Base-by-base conservation (phyloP, 495 filamentous ascomycete genomes). In the Penicillium mononematosum region DNA sequence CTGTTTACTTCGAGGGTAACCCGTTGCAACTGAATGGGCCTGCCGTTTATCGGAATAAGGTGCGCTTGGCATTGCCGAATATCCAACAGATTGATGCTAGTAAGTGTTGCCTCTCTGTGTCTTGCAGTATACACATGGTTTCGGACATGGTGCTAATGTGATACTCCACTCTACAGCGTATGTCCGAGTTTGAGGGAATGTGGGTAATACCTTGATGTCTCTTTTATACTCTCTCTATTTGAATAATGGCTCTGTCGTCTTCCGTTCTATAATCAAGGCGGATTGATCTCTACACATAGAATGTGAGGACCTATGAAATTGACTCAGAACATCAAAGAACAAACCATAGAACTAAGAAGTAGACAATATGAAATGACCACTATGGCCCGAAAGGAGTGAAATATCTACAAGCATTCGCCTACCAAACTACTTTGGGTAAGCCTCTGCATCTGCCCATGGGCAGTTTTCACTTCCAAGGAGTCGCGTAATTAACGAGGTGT, bases 1-100 rank as follows among this genome's bases (percentile, higher is more conserved):
- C 95, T 3, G 93, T 99, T 25, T 99, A 99, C 70, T 95, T 99
- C 65, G 94, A 99, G 71, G 92, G 91, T 0, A 97, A 96, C 65
- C 94, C 94, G 45, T 68, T 99, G 64, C 92, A 98, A 77, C 78
- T 79, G 61, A 83, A 78, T 55, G 82, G 79, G 25, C 85, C 85
- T 39, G 87, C 85, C 19, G 68, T 96, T 49, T 99, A 99, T 73
- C 79, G 95, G 68, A 96, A 96, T 68, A 98, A 99, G 76, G 83
- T 99, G 27, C 79, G 85, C 60, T 73, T 99, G 72, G 88, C 91
- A 47, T 71, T 99, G 71, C 94, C 94, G 64, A 85, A 90, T 68
- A 77, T 99, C 29, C 77, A 81, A 70, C 89, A 99, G 79, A 96
- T 99, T 68, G 94, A 99, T 84, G 94, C 94, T 31, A 95, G 94